Base-by-base conservation (phyloP, 2,329 filamentous ascomycete species). In the Mariannaea sp. region DNA sequence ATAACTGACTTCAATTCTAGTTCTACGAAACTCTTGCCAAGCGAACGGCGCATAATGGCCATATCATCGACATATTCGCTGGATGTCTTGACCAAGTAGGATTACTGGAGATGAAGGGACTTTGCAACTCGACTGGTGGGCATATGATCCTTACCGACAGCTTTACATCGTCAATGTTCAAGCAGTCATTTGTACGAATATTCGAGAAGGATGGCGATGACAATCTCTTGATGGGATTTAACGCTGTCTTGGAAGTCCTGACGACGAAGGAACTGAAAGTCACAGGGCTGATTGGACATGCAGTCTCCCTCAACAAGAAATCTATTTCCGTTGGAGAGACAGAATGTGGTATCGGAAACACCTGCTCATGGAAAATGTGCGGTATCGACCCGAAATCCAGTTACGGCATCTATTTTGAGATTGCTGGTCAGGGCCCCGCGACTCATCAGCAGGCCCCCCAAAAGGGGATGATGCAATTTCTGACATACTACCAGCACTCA, bases 281-380 rank as follows among this genome's bases (percentile, higher is more conserved):
- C 22, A 99, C 94, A 26, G 94, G 94, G 47, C 80, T 99, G 30
- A 99, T 99, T 65, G 94, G 94, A 8, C 94, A 99, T 72, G 94
- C 93, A 1, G 88, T 99, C 40, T 97, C 93, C 2, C 79, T 97
- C 64, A 97, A 97, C 80, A 99, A 97, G 77, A 99, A 99, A 71
- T 97, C 94, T 0, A 89, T 89, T 7, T 96, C 92, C 1, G 94
- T 99, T 10, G 94, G 94, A 47, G 94, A 99, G 77, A 97, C 94
- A 0, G 94, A 99, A 71, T 97, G 93, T 66, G 94, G 94, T 68
- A 97, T 99, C 65, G 94, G 94, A 60, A 97, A 97, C 71, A 99
- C 94, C 1, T 97, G 93, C 74, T 93, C 92, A 3, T 99, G 94
- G 94, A 99, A 99, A 77, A 97, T 99, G 93, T 97, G 94, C 68